Evolutionary conservation across 2,329 filamentous ascomycete genomes (phyloP), one percentile per base, ranked within the genome.

Genomic region (Daldinia sp.): DNA sequence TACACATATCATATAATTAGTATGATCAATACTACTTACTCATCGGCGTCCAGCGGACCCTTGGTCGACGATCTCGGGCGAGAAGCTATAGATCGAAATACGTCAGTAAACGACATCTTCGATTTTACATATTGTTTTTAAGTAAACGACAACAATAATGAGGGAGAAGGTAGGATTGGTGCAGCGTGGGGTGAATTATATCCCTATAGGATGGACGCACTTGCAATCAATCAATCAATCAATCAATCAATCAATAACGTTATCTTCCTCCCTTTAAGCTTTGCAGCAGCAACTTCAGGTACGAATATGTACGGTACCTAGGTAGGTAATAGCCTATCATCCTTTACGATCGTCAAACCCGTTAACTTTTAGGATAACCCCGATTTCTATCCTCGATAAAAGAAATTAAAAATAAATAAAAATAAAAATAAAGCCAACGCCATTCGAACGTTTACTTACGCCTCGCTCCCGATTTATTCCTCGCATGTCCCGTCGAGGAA

Each of bases 31-130:
- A 35, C 37, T 19, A 76, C 87, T 78, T 83, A 94, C 90, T 94
- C 90, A 66, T 89, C 87, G 64, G 81, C 79, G 71, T 95, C 92
- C 17, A 96, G 81, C 3, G 93, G 93, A 0, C 92, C 92, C 76
- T 88, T 91, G 3, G 92, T 95, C 43, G 89, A 85, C 39, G 89
- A 87, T 51, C 90, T 82, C 7, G 89, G 85, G 43, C 88, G 79
- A n/a, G 84, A 78, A 45, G 84, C 85, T 86, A 73, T n/a, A 34
- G 58, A 56, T 68, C 66, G 66, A 29, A 71, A 58, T 17, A 69
- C 39, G 68, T 76, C 54, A 76, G 73, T 61, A 21, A 72, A 55
- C 7, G 64, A 53, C 68, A 71, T 73, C 35, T 45, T 61, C 10
- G 19, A 25, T 45, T n/a, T 50, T 52, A 23, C 23, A 32, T 50